Percentiles rank a stretch among this genome's conserved stretches.
Conservation (phyloP, 139 green algal genomes). For the Asterochloris sp. region DNA sequence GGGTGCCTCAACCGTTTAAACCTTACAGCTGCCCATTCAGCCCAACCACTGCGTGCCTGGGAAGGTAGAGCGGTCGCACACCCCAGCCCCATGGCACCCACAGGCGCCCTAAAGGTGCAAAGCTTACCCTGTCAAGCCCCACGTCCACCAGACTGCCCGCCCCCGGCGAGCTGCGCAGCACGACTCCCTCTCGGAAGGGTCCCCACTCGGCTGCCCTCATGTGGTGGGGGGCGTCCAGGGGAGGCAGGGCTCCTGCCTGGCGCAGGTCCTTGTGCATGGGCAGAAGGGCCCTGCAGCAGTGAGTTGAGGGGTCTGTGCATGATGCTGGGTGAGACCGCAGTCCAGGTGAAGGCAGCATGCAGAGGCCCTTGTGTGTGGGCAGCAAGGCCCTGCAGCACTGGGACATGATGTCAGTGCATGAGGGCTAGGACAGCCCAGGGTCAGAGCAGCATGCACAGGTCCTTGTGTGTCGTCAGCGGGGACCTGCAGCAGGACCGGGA, state of each 20-base stretch:
- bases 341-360: too few relatives aligned
- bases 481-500: too few relatives aligned
- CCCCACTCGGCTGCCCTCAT: constrained; percentile 75
- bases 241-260: constrained; percentile 65
- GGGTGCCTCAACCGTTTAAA: not conserved
- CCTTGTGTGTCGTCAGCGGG: too few relatives aligned
- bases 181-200: constrained; percentile 80
- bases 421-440: too few relatives aligned
- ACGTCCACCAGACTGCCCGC: constrained; percentile 65
- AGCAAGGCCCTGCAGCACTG: too few relatives aligned
- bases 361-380: too few relatives aligned
- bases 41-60: too few relatives aligned
- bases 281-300: constrained; percentile 43
- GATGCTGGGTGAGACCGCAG: too few relatives aligned
- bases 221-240: constrained; percentile 86
- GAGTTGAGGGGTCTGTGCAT: too few relatives aligned
- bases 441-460: too few relatives aligned
- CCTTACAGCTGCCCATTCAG: not conserved
- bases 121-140: constrained; percentile 60
- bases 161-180: constrained; percentile 38
- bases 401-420: too few relatives aligned
- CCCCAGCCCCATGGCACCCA: not conserved
- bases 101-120: not conserved
- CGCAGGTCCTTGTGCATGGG: constrained; percentile 64
- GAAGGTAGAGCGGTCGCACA: not conserved